These are phyloP conservation scores for Aurantiochytrium sp. DNA, from an alignment of 108 stramenopile genomes.

Conservation along the genomic window DNA sequence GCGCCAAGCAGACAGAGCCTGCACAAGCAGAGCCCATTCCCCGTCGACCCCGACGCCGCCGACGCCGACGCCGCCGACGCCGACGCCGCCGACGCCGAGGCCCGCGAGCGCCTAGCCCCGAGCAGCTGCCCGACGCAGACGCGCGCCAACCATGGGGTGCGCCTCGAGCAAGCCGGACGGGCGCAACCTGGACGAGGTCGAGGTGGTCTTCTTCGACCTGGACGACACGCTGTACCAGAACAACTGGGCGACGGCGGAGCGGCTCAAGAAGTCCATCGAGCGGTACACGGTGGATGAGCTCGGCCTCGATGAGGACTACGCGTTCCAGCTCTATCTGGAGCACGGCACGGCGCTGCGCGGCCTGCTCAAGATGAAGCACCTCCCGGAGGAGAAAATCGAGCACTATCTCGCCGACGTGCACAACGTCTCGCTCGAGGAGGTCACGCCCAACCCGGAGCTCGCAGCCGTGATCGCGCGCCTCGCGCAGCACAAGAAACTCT, in stretches of 20 bases:
- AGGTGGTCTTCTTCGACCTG: background rate
- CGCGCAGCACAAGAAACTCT: background rate
- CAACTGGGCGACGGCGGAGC: conserved; percentile 5
- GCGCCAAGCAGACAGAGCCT: too few relatives aligned
- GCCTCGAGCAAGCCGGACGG: background rate
- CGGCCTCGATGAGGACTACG: background rate
- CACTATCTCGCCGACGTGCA: background rate
- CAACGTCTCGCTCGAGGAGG: conserved; percentile 14
- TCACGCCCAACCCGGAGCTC: background rate
- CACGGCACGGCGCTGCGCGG: conserved; percentile 9
- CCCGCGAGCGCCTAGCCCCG: too few relatives aligned
- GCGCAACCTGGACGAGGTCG: background rate
- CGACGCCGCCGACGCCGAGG: too few relatives aligned
- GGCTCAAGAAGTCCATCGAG: background rate
- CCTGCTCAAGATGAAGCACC: background rate
- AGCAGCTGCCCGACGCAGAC: too few relatives aligned
- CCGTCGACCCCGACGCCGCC: too few relatives aligned
- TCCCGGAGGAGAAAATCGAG: background rate
- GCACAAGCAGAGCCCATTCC: too few relatives aligned
- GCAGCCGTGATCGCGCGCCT: background rate
- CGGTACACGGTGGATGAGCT: background rate
- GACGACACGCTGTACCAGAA: conserved; percentile 30
- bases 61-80: too few relatives aligned
- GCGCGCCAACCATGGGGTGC: conserved; percentile 1
- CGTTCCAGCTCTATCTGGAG: background rate